Evolutionary conservation across 129 eudicot genomes (phyloP).

Genomic region (Heracleum sosnowskyi): DNA sequence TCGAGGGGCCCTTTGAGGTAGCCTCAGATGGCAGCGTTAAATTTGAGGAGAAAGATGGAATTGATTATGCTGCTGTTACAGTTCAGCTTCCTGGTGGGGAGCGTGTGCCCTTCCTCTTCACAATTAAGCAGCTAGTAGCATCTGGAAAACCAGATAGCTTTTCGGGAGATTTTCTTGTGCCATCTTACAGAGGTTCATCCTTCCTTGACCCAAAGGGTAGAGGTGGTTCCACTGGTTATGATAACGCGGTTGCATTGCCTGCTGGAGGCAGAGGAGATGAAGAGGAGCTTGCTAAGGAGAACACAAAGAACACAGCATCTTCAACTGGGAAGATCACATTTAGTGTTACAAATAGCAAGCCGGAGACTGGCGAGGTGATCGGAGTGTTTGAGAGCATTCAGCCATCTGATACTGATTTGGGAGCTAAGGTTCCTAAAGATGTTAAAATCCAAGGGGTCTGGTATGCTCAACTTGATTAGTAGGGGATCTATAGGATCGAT

Average conservation of each 20-base stretch:
- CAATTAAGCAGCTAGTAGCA: constrained; percentile 75
- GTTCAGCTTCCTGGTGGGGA: constrained; percentile 97
- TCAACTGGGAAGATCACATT: constrained; percentile 66
- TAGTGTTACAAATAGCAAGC: constrained; percentile 68
- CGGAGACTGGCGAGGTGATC: constrained; percentile 83
- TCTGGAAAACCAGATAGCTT: constrained; percentile 78
- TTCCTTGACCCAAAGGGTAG: constrained; percentile 98
- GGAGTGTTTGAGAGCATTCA: constrained; percentile 90
- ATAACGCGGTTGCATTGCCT: constrained; percentile 90
- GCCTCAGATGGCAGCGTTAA: constrained; percentile 64
- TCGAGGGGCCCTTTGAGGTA: constrained; percentile 86
- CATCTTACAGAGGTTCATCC: constrained; percentile 90
- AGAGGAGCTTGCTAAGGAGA: constrained; percentile 84
- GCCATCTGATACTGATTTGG: constrained; percentile 96
- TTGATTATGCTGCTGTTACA: constrained; percentile 90
- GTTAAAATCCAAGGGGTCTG: constrained; percentile 89
- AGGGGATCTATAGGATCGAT: constrained; percentile 17
- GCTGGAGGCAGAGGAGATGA: constrained; percentile 99
- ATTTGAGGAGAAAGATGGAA: constrained; percentile 91
- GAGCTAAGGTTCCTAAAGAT: constrained; percentile 81
- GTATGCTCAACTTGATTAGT: constrained; percentile 83
- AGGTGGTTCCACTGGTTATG: constrained; percentile 95
- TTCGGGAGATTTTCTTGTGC: constrained; percentile 72
- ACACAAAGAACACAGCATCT: constrained; percentile 58
- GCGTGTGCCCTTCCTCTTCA: constrained; percentile 87